Conservation (phyloP, 352 stramenopile genomes). For the Pythium chondricola region DNA sequence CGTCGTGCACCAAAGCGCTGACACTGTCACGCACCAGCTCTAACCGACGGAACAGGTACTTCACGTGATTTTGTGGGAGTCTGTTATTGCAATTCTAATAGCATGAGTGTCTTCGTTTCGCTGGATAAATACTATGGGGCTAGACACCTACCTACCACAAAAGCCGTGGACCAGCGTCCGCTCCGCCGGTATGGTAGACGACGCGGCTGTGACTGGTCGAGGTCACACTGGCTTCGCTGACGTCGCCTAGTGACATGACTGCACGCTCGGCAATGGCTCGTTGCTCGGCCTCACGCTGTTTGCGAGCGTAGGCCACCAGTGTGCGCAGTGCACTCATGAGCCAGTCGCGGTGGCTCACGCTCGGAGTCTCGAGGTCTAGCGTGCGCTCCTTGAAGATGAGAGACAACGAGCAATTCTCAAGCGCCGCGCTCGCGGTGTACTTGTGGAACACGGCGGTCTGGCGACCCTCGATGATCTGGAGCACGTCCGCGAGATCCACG, state of each 20-base stretch:
- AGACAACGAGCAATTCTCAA: slow-evolving; percentile 60
- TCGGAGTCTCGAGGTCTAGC: slow-evolving; percentile 76
- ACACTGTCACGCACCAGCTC: too few relatives aligned
- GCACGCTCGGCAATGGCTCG: slow-evolving; percentile 65
- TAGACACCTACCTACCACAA: too few relatives aligned
- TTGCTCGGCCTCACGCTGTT: slow-evolving; percentile 64
- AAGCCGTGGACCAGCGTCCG: slow-evolving; percentile 1
- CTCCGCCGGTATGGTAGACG: background rate
- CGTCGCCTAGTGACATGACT: slow-evolving; percentile 12
- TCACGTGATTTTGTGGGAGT: too few relatives aligned
- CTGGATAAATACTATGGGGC: too few relatives aligned
- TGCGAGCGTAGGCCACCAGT: slow-evolving; percentile 62
- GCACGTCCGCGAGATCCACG: slow-evolving; percentile 64
- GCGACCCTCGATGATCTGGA: slow-evolving; percentile 62
- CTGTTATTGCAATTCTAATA: too few relatives aligned
- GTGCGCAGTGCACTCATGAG: slow-evolving; percentile 70
- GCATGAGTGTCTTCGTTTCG: too few relatives aligned
- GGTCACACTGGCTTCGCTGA: background rate
- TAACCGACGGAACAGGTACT: too few relatives aligned
- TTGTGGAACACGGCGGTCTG: slow-evolving; percentile 78
- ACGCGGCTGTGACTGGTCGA: background rate
- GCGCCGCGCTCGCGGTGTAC: slow-evolving; percentile 33
- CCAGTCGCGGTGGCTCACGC: slow-evolving; percentile 73
- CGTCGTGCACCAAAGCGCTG: background rate
- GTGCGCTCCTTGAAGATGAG: slow-evolving; percentile 72